These are phyloP conservation scores for Ceratocystiopsis sp. DNA, from an alignment of 2,329 filamentous ascomycete genomes.

Conservation along the genomic window DNA sequence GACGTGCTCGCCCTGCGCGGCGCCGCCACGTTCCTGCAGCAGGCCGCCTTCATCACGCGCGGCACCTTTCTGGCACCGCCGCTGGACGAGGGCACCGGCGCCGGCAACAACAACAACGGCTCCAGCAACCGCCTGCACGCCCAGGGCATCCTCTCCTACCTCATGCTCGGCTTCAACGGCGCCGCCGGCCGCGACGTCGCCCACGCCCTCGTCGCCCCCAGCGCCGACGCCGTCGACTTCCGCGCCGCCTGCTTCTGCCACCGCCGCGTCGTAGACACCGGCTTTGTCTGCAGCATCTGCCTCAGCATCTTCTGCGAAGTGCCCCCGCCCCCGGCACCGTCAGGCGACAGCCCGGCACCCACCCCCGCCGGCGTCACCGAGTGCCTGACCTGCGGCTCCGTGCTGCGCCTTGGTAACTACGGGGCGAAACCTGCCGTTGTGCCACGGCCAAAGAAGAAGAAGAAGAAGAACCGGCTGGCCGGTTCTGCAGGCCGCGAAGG, in stretches of 20 bases:
- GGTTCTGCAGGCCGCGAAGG: constrained; percentile 37
- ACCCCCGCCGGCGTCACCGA: constrained; percentile 28
- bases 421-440: constrained; percentile 63
- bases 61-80: constrained; percentile 31
- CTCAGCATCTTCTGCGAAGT: constrained; percentile 77
- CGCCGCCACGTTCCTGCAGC: constrained; percentile 82
- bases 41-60: constrained; percentile 52
- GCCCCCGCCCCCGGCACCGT: constrained; percentile 21
- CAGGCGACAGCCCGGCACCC: not conserved
- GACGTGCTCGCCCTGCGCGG: constrained; percentile 80
- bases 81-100: constrained; percentile 18
- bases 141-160: constrained; percentile 67
- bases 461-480: constrained; percentile 40
- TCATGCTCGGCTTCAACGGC: constrained; percentile 72
- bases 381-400: constrained; percentile 72
- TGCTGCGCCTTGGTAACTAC: constrained; percentile 57
- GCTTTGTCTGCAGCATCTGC: constrained; percentile 92
- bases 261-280: constrained; percentile 73
- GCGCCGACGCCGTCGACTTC: constrained; percentile 81
- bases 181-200: constrained; percentile 11
- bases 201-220: constrained; percentile 49
- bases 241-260: constrained; percentile 98
- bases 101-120: too few relatives aligned
- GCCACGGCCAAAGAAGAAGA: constrained; percentile 56
- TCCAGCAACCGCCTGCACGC: constrained; percentile 32